Evolutionary conservation across 352 stramenopile species (phyloP), one percentile per base, ranked within the genome.

Genomic region (Pythium apleroticum): DNA sequence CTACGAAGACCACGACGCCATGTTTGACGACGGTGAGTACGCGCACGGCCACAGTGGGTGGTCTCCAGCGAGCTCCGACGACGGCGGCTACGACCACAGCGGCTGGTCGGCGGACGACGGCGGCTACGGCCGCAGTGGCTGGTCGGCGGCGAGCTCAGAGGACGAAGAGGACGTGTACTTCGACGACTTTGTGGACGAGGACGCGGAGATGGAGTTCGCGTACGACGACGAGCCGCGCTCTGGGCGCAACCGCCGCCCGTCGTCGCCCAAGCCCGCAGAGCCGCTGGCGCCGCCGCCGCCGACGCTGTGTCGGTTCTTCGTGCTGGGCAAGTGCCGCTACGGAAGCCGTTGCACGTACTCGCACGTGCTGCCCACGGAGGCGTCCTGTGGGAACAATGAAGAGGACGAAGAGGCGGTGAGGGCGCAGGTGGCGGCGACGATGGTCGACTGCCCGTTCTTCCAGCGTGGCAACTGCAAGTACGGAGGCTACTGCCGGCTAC

Each of bases 381-480:
- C 11, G 20, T 17, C 31, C 22, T 28, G 27, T 28, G 35, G 11
- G 2, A 45, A n/a, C 43, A 35, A 45, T 20, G 19, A 35, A 10
- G 31, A 27, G 10, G 35, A 59, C 24, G 68, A 80, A 30, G 71
- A 70, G 3, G 71, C 75, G 33, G 69, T 69, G 6, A 46, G 19
- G 22, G 72, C 88, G 0, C 76, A 54, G 5, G 77, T 76, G 0
- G 81, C 84, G 0, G 84, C 80, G 8, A 77, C 78, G 30, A 70
- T 87, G 14, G 84, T 93, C 17, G 81, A 93, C 60, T 93, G 84
- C 39, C 81, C 80, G 41, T 93, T 84, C 62, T 93, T 86, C 69
- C 65, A 87, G 43, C 80, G 81, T 6, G 84, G 84, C 54, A 87
- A 88, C 22, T 93, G 84, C 73, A 90, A 89, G 63, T 93, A 86